Evolutionary conservation across 2,329 filamentous ascomycete species (phyloP), one percentile per base, ranked within the genome.

Genomic region (Diplodia seriata): DNA sequence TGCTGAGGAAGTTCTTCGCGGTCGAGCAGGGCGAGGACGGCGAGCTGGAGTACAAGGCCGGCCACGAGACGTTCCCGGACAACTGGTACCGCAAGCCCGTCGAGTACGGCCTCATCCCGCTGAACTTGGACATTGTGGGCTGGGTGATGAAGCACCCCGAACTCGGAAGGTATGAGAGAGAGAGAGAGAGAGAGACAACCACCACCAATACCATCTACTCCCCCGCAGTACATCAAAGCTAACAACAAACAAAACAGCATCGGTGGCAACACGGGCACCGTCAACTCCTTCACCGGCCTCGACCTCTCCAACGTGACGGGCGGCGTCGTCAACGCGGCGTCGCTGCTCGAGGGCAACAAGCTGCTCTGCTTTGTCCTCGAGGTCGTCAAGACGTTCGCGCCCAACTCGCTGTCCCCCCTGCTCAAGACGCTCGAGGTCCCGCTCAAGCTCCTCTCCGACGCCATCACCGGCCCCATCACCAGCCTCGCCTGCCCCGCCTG

Each of bases 231-330:
- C 31, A 33, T 9, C 31, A 33, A 33, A 33, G 31, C 31, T 33
- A 33, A 33, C 31, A 33, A 33, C 31, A 33, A 33, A 33, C 66
- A 68, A n/a, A n/a, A n/a, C 66, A 68, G 66, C 66, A 79, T 87
- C 18, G 85, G 85, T 11, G 85, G 85, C 11, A 87, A 87, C 70
- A 80, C 81, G 5, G 83, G 85, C 20, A 78, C 77, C 2, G 79
- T 83, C 26, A 83, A 87, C 74, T 83, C 79, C 26, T 87, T 86
- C 70, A 76, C 81, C 4, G 83, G 83, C 5, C 71, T 87, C 65
- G 75, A 83, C 69, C 40, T 84, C 1, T 68, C 70, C 1, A 74
- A 84, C 66, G 40, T 85, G 15, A 82, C 82, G 4, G 78, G 81
- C 23, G 82, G 82, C 47, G 73, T 81, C 40, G 70, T 77, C 68